Evolutionary conservation across 805 yeast genomes (phyloP), one percentile per base, ranked within the genome.

Genomic region (Ogataea allantospora): DNA sequence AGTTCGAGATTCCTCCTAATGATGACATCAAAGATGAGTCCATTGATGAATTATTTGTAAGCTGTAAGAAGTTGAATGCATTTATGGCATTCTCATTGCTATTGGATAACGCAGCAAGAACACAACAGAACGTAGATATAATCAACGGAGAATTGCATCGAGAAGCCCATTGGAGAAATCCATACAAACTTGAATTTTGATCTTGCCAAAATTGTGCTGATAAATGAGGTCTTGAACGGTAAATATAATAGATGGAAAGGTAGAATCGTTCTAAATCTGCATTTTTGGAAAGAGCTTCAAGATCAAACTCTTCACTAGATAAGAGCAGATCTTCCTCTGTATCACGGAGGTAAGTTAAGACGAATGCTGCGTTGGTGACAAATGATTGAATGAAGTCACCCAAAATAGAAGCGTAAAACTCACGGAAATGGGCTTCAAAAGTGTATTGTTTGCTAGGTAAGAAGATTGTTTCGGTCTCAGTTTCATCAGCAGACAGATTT

Each of bases 241-340:
- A 88, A 6, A 87, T 68, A 55, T 75, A 84, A 28, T 80, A 81
- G 42, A 87, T 68, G 3, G 91, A 73, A 46, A 89, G 55, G 54
- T 87, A 89, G 53, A 91, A 86, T 44, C 96, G 70, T 58, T 93
- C 99, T 25, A 93, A 65, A 47, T 93, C 97, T 0, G 91, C 86
- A 50, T 81, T 78, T 17, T 82, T 77, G 1, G 87, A 72, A 13
- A 84, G 70, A 35, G 71, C 78, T 45, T 81, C 87, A 25, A 82
- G 60, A 40, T 77, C 71, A 14, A 79, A 60, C 25, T 69, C 73
- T 38, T 74, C 78, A 23, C 62, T 56, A 0, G 88, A 78, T 13
- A 83, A 58, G 14, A 83, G 54, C 19, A 79, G 72, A 54, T 84
- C 91, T 51, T 83, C 91, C 56, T 84, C 91, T 8, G 76, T 75